Base-by-base conservation (phyloP, 805 yeast species). In the Kodamaea jinghongensis region DNA sequence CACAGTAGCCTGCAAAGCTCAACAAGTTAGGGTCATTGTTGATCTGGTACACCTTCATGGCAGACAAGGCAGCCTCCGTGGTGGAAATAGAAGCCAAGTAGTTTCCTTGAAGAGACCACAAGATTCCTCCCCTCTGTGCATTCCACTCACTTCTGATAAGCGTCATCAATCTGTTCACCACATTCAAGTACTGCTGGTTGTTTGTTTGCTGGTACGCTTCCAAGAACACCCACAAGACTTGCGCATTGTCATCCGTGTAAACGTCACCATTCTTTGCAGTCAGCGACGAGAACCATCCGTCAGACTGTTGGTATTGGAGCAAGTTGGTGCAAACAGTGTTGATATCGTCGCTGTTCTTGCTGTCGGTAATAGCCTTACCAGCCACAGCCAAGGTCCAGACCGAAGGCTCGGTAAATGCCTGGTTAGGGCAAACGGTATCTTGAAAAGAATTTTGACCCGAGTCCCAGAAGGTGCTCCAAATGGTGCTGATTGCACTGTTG, bases 401-500 rank as follows among this genome's bases (percentile, higher is more conserved):
- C 6, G 43, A 36, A n/a, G 50, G 48, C 6, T 33, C 28, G 9
- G 27, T 33, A 20, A 40, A 40, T 2, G n/a, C 25, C 5, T 17
- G 28, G 7, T 28, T 26, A 15, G 17, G 43, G 23, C 48, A 47
- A 14, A 11, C 26, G 17, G 39, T 34, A 14, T 45, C 38, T 13
- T 35, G 30, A 28, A 44, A 47, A 3, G 47, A 36, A 17, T 42
- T 38, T 11, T 47, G 17, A 10, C 32, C 36, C 16, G 33, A 17
- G 32, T 44, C 41, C 58, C 58, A 53, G 39, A 48, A 53, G 4
- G 43, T 36, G 26, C n/a, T 28, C 56, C 55, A 51, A 4, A 46
- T 35, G 9, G 55, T 41, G 26, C 43, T 31, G 15, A 44, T 28
- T 3, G 47, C 38, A 12, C 26, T 17, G 15, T 38, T 17, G 35